Conservation (phyloP, 768 basidiomycete genomes). For the Kwoniella pini region DNA sequence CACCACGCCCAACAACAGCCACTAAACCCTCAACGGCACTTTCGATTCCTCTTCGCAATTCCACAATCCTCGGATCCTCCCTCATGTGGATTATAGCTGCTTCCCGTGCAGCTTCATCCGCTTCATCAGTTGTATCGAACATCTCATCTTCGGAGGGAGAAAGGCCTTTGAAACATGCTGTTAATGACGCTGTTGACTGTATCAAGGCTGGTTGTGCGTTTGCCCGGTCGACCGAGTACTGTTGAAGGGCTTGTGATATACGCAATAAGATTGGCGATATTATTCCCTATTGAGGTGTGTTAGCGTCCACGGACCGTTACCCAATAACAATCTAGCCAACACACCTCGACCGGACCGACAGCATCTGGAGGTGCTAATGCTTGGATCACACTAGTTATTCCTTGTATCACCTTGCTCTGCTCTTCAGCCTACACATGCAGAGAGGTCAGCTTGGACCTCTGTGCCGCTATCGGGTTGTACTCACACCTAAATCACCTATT, state of each 20-base stretch:
- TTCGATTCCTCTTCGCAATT: constrained; percentile 68
- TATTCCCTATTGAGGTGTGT: too few relatives aligned
- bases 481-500: constrained; percentile 70
- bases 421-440: constrained; percentile 57
- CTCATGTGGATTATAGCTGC: constrained; percentile 57
- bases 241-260: constrained; percentile 57
- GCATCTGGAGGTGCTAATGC: constrained; percentile 77
- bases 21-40: constrained; percentile 64
- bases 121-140: constrained; percentile 62
- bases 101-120: constrained; percentile 55
- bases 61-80: constrained; percentile 60
- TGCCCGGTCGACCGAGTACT: constrained; percentile 58
- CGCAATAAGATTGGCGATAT: constrained; percentile 72
- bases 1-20: constrained; percentile 74
- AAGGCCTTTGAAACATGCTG: constrained; percentile 83
- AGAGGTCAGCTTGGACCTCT: constrained; percentile 17
- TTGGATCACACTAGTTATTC: constrained; percentile 89
- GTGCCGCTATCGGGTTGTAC: too few relatives aligned
- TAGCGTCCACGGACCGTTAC: too few relatives aligned
- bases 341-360: constrained; percentile 73
- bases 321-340: too few relatives aligned
- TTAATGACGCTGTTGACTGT: constrained; percentile 73
- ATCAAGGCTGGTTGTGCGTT: constrained; percentile 69
- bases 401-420: constrained; percentile 85
- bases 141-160: constrained; percentile 73